Percentiles rank a stretch among this genome's conserved stretches.
Conservation (phyloP, 2,329 filamentous ascomycete species). For the Ophiostoma perfectum region DNA sequence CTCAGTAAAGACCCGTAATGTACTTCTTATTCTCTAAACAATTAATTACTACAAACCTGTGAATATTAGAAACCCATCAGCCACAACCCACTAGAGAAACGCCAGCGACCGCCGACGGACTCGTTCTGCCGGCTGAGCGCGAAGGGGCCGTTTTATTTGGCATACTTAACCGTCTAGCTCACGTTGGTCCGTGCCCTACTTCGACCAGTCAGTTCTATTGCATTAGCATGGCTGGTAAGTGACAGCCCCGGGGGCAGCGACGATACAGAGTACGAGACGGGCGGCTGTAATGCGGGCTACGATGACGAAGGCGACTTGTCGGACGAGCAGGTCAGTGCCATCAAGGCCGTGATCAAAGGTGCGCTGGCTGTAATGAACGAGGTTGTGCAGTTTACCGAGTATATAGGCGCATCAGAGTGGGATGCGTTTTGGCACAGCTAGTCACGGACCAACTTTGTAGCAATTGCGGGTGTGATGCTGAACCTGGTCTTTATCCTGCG, state of each 20-base stretch:
- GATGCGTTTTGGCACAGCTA: constrained; percentile 2
- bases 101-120: background rate
- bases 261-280: background rate
- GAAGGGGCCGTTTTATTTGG: background rate
- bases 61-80: too few species aligned
- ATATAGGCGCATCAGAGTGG: background rate
- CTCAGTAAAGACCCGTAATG: too few species aligned
- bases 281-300: background rate
- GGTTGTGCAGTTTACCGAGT: background rate
- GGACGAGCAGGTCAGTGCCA: background rate
- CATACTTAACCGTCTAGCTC: background rate
- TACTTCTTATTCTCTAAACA: too few species aligned
- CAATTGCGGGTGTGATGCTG: background rate
- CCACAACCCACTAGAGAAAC: background rate
- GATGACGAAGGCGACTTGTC: background rate
- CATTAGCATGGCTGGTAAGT: background rate
- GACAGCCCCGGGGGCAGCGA: background rate
- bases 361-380: background rate
- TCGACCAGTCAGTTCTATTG: background rate
- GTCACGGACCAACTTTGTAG: constrained; percentile 2
- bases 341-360: background rate
- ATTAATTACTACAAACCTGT: too few species aligned
- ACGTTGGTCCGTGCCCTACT: background rate
- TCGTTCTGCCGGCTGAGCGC: background rate
- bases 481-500: background rate